These are phyloP conservation scores for Leccinum insolens DNA, from an alignment of 1,284 basidiomycete species.

Conservation along the genomic window DNA sequence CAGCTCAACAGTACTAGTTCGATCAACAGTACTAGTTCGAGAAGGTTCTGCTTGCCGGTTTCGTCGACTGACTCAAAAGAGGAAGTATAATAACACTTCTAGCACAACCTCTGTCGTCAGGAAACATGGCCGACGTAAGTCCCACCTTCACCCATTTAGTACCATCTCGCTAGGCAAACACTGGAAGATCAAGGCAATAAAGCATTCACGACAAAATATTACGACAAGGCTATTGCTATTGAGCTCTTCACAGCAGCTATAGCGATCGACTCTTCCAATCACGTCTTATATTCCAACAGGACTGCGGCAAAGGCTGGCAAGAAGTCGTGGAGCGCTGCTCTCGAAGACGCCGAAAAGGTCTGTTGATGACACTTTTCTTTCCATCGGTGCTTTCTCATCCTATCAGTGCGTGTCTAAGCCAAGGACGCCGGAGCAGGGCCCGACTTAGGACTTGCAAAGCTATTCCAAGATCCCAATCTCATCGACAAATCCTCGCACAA, in stretches of 20 bases:
- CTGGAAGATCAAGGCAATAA: no score
- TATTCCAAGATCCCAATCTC: slow-evolving; percentile 88
- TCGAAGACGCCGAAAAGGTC: slow-evolving; percentile 91
- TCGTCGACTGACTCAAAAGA: no score
- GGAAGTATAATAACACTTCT: no score
- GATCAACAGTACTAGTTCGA: no score
- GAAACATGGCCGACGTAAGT: no score
- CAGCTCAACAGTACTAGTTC: no score
- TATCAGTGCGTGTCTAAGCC: slow-evolving; percentile 54
- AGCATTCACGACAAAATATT: no score
- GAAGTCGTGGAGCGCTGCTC: slow-evolving; percentile 76
- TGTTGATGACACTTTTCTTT: slow-evolving; percentile 24
- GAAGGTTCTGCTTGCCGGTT: no score
- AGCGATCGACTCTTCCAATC: slow-evolving; percentile 79
- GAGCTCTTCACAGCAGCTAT: slow-evolving; percentile 88
- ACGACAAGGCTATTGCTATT: slow-evolving; percentile 34
- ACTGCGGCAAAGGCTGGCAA: slow-evolving; percentile 89
- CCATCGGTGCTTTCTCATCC: slow-evolving; percentile 6
- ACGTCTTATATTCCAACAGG: slow-evolving; percentile 93
- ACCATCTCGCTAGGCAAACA: no score
- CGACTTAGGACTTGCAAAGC: slow-evolving; percentile 66
- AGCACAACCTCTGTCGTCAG: no score
- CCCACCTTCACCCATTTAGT: no score
- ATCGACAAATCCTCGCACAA: slow-evolving; percentile 33
- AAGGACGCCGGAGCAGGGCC: slow-evolving; percentile 45